Evolutionary conservation across 805 yeast species (phyloP), one percentile per base, ranked within the genome.

Genomic region (Suhomyces faveliae): DNA sequence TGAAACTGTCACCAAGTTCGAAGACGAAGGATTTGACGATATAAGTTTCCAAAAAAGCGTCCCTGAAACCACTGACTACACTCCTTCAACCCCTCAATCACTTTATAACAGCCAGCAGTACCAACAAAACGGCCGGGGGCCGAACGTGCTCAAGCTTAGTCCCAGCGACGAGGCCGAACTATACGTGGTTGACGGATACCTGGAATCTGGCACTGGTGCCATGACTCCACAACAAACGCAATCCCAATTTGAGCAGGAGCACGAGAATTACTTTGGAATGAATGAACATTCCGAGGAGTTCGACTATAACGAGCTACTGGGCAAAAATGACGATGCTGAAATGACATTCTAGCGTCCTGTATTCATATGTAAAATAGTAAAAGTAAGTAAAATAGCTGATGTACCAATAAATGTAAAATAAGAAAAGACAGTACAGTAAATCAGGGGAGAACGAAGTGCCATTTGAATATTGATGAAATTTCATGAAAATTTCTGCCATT

Each of bases 1-100:
- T 45, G 73, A 76, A 42, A 59, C 66, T 49, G 68, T 75, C 24
- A 72, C 80, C 43, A 68, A 71, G 37, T 74, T 81, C 47, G 85
- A 81, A 58, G 76, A 78, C 55, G 60, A 53, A 10, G 51, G 62
- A 1, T 62, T 62, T 40, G 55, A 40, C 40, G 63, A 60, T 42
- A 48, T 57, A 39, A 48, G 60, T 25, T 62, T 62, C 35, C 42
- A 43, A 24, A 42, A 43, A 12, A 12, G 11, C 20, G 35, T 15
- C 24, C 39, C 27, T 12, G 23, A 24, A 41, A 5, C 15, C 13
- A 24, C 19, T 11, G 45, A 38, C n/a, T 48, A 48, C 42, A 47
- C 47, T 51, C 57, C 57, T 3, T 51, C 57, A 7, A 53, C 57
- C 13, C 57, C 57, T 19, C 57, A 53, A 38, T 49, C 53, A 10